These are phyloP conservation scores for Penicillium pulvis DNA, from an alignment of 495 filamentous ascomycete genomes.

Conservation along the genomic window DNA sequence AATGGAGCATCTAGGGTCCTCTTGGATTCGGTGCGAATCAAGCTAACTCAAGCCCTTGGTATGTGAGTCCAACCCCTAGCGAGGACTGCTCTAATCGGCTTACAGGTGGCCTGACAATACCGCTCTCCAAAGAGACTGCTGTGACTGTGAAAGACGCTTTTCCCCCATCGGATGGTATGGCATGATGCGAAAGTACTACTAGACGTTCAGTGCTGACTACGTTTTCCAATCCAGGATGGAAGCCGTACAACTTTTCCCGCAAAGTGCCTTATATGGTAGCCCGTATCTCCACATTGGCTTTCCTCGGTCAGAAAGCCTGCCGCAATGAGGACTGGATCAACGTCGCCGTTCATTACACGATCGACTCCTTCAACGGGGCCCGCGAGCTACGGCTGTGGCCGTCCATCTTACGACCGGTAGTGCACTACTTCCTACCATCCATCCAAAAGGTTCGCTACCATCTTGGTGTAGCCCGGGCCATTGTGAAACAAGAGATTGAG, in stretches of 20 bases:
- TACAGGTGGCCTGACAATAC: conserved; percentile 36
- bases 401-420: conserved; percentile 35
- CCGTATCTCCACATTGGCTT: conserved; percentile 57
- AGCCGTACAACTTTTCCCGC: conserved; percentile 28
- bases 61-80: conserved; percentile 4
- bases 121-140: conserved; percentile 47
- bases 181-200: not conserved
- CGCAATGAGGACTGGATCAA: conserved; percentile 58
- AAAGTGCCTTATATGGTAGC: conserved; percentile 51
- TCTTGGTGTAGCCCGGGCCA: conserved; percentile 24
- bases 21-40: conserved; percentile 42
- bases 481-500: conserved; percentile 39
- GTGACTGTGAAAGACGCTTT: conserved; percentile 40
- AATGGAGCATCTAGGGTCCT: conserved; percentile 30
- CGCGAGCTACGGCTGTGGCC: conserved; percentile 39
- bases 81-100: not conserved
- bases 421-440: conserved; percentile 39
- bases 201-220: not conserved
- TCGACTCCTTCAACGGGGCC: conserved; percentile 47
- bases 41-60: conserved; percentile 52
- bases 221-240: conserved; percentile 30
- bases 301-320: conserved; percentile 56
- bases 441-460: conserved; percentile 31
- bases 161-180: conserved; percentile 39
- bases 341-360: conserved; percentile 58